Evolutionary conservation across 2,329 filamentous ascomycete species (phyloP), one percentile per base, ranked within the genome.

Genomic region (Beauveria medogensis): DNA sequence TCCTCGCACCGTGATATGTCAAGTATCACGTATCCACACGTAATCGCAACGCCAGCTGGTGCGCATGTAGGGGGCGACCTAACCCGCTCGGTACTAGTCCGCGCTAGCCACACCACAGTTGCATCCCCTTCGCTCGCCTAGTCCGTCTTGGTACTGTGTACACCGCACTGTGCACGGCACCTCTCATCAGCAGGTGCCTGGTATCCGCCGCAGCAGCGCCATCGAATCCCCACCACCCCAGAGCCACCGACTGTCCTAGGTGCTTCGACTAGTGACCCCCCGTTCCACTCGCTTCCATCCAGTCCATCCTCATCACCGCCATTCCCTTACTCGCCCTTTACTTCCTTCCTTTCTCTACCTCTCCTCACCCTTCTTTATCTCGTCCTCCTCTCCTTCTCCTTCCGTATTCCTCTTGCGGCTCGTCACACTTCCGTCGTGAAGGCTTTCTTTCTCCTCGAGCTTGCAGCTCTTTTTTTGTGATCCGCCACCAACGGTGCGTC

Each of bases 231-330:
- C 59, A 50, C 59, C 54, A 55, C 53, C 59, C 52, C 59, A 51
- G 59, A 55, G 43, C 30, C 34, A 54, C 52, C 34, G 55, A 60
- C 51, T 48, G 58, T 62, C 41, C 60, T 51, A 59, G 60, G 41
- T 62, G 48, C 61, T 62, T 62, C 61, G 50, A 62, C 61, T 55
- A 52, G 52, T 30, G 52, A 53, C 61, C 56, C 56, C 60, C 60
- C 56, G 60, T 64, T 60, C 60, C 62, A 57, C 62, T 57, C 48
- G 60, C 55, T 62, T 64, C 60, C 55, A 64, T 60, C 58, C 51
- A 60, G 57, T 41, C 61, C 53, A 55, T 63, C 48, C 62, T 55
- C 61, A 60, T 63, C 52, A 56, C 52, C 54, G 60, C 60, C 57
- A 58, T 61, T 61, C 62, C 59, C 55, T 61, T 46, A 4, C 52